Evolutionary conservation across 192 early-diverging fungal species (phyloP), one percentile per base, ranked within the genome.

Genomic region (Globomyces pollinis-pini): DNA sequence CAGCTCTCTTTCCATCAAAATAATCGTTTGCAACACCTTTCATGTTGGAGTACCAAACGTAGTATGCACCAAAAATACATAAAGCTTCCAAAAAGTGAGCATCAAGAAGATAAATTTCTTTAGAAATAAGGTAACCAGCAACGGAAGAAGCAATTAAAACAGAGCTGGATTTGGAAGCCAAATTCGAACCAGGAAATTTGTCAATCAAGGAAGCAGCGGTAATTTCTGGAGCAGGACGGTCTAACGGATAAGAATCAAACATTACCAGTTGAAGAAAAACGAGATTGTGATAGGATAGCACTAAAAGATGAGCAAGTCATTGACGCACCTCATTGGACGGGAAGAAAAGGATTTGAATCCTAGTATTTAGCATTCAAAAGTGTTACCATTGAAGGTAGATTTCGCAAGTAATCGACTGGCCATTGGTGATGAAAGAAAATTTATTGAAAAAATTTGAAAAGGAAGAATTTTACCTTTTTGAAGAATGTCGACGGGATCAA

Each of bases 81-180:
- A 87, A 64, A 49, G 93, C 67, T 50, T 94, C 85, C 43, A 96
- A 77, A 38, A 91, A 82, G 70, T 98, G 93, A 69, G 88, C 90
- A 72, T 96, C 95, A 59, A 96, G 68, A 50, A 96, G 82, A 77
- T 95, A 98, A 72, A 98, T 90, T 77, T 98, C 95, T 87, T 98
- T 95, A 55, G 91, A 90, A 65, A 98, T 85, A 34, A 89, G 71
- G 72, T 84, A 90, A 34, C 92, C 87, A 13, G 92, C 86, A 58
- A 90, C 68, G 57, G 90, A 91, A 38, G 90, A 81, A 50, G 80
- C 79, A 20, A 87, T 70, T 42, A 93, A 88, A 63, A 96, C 80
- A 68, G 85, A 90, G 36, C 83, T 84, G 29, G 95, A 88, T 80
- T 98, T 98, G 64, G 88, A 80, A 57, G 88, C 80, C 35, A 91